Conservation (phyloP, 1,139 yeast species). For the Saccharomycopsis phalli region DNA sequence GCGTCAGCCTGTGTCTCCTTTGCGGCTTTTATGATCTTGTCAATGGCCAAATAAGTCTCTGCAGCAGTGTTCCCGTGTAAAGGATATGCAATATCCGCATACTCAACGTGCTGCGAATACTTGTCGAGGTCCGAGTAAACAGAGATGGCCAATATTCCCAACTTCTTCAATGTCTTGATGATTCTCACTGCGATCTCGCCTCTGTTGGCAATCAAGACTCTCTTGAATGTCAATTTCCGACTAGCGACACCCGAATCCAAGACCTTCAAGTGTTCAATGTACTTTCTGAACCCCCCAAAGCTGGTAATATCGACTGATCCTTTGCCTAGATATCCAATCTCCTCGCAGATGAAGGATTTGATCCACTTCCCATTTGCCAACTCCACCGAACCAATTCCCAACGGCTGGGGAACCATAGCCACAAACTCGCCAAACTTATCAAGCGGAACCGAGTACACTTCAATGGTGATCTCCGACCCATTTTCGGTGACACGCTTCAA, state of each 20-base stretch:
- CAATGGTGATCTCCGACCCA: slow-evolving; percentile 61
- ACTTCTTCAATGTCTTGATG: slow-evolving; percentile 73
- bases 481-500: slow-evolving; percentile 51
- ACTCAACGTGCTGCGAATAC: slow-evolving; percentile 74
- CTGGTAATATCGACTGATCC: slow-evolving; percentile 74
- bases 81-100: slow-evolving; percentile 76
- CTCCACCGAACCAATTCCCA: slow-evolving; percentile 90
- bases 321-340: slow-evolving; percentile 59
- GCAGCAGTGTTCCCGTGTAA: slow-evolving; percentile 78
- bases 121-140: slow-evolving; percentile 87
- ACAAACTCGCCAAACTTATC: slow-evolving; percentile 76
- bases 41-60: slow-evolving; percentile 78
- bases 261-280: slow-evolving; percentile 35
- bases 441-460: slow-evolving; percentile 73
- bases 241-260: slow-evolving; percentile 21
- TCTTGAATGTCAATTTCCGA: slow-evolving; percentile 52
- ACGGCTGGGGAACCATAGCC: slow-evolving; percentile 83
- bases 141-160: slow-evolving; percentile 73
- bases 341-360: slow-evolving; percentile 92
- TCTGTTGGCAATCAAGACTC: slow-evolving; percentile 89
- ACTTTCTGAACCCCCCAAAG: slow-evolving; percentile 82
- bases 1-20: slow-evolving; percentile 80
- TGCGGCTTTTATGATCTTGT: slow-evolving; percentile 79
- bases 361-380: slow-evolving; percentile 72
- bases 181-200: slow-evolving; percentile 97